Evolutionary conservation across 768 basidiomycete species (phyloP), one percentile per base, ranked within the genome.

Genomic region (Boletus pseudopeckii): DNA sequence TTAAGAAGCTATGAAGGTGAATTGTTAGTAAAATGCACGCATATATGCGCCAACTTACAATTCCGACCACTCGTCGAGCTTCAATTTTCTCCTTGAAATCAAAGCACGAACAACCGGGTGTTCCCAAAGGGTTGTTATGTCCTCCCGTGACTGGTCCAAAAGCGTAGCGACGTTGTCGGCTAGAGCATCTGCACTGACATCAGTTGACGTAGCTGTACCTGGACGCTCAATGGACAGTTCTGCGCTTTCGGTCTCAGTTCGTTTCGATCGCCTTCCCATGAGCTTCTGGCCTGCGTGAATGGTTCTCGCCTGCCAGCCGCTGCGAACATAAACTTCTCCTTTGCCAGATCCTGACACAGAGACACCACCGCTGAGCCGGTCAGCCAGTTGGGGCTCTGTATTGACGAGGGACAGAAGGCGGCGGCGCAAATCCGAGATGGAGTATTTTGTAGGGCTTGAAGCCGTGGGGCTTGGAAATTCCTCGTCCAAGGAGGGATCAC

Each of bases 61-160:
- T 72, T 92, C 90, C 13, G 88, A 83, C 85, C 90, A 91, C 68
- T 93, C 90, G 58, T 92, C 90, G 47, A 92, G 74, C 63, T 88
- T 85, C 45, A 92, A 70, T 53, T 84, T 83, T 53, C 90, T 77
- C 63, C 80, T 83, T 20, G 74, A 74, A 43, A 90, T 84, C 68
- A 92, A 71, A 26, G 77, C 80, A 63, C 80, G 82, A 48, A 93
- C 90, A 9, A 80, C 77, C 0, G 85, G 80, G 58, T 90, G 84
- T 44, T 76, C 73, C 89, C 90, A 92, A 20, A 93, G 76, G 50
- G 82, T 77, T 53, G 77, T 74, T 64, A 92, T 81, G 64, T 92
- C 90, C 17, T 82, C 78, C 59, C 80, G 79, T 46, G 75, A 79
- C 14, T 76, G 73, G 30, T 76, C 73, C 18, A 92, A 72, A 74